Evolutionary conservation across 2,329 filamentous ascomycete species (phyloP), one percentile per base, ranked within the genome.

Genomic region (Fusarium ambrosium): DNA sequence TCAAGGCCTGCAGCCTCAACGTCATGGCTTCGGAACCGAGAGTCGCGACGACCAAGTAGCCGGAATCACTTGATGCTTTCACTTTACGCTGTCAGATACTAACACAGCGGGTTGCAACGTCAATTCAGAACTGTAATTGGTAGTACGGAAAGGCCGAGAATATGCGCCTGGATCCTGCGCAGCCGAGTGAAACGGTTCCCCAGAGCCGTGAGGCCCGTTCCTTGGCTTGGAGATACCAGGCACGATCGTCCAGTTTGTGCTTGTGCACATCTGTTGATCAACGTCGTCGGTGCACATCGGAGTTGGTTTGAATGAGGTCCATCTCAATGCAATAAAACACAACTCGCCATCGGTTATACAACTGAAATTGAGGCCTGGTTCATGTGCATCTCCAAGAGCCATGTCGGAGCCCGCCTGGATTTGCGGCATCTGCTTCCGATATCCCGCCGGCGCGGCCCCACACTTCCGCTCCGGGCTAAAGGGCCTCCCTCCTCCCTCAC

Each of bases 1-100:
- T 41, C 51, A 34, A 69, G 62, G 64, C 72, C 69, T 73, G n/a
- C 62, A 70, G 24, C 59, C 39, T 43, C 43, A 73, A 58, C 69
- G 69, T 65, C 61, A 70, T 70, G 61, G 65, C 53, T 45, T 58
- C 45, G 72, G 56, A 67, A 64, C n/a, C 43, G 63, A 75, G 59
- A 61, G 69, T 74, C 51, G 61, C 68, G 68, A 36, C 65, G 65
- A 60, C 68, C 69, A 61, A 55, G 37, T 37, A 66, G 24, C 69
- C 61, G 66, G 69, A 66, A 75, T 74, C 72, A 75, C 62, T 74
- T 75, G 72, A 73, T 62, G 24, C 59, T 67, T 48, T 51, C 41
- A 51, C 24, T 43, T 56, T 58, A 45, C 48, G 36, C 37, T 34
- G 36, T 11, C 51, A 24, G 18, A 32, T 58, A 27, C 53, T 43